These are phyloP conservation scores for Russula ochroleuca DNA, from an alignment of 768 basidiomycete genomes.

Conservation along the genomic window DNA sequence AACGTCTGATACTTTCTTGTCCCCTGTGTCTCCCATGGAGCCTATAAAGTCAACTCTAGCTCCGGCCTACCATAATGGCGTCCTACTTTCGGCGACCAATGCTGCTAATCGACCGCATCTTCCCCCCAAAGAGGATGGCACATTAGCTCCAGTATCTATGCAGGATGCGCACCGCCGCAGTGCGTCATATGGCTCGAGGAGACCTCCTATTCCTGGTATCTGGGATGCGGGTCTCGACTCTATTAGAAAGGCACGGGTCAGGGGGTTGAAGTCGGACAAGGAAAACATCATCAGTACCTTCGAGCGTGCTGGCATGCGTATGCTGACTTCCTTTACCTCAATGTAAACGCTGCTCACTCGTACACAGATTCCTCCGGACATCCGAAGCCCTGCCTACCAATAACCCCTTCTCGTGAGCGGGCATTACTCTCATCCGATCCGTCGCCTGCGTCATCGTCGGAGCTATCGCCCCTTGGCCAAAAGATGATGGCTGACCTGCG, in stretches of 20 bases:
- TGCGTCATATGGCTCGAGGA: slow-evolving; percentile 13
- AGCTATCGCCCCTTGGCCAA: slow-evolving; percentile 63
- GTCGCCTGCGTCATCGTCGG: slow-evolving; percentile 68
- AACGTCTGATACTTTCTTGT: background rate
- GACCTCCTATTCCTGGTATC: background rate
- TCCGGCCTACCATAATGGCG: background rate
- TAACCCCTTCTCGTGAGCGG: slow-evolving; percentile 45
- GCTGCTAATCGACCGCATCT: background rate
- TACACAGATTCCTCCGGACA: slow-evolving; percentile 8
- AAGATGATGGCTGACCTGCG: slow-evolving; percentile 66
- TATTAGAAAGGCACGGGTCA: background rate
- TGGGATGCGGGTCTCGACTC: background rate
- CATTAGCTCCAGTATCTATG: background rate
- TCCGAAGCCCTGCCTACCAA: slow-evolving; percentile 31
- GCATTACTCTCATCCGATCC: slow-evolving; percentile 40
- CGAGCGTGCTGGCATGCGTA: slow-evolving; percentile 2
- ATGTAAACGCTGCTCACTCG: background rate
- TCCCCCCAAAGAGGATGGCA: background rate
- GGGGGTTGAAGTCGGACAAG: slow-evolving; percentile 17
- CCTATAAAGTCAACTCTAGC: background rate
- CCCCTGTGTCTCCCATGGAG: background rate
- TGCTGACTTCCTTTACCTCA: background rate
- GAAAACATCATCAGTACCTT: slow-evolving; percentile 9
- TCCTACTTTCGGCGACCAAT: slow-evolving; percentile 6
- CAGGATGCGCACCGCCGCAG: slow-evolving; percentile 21